These are phyloP conservation scores for Apiospora aurea DNA, from an alignment of 2,329 filamentous ascomycete species.

Conservation along the genomic window DNA sequence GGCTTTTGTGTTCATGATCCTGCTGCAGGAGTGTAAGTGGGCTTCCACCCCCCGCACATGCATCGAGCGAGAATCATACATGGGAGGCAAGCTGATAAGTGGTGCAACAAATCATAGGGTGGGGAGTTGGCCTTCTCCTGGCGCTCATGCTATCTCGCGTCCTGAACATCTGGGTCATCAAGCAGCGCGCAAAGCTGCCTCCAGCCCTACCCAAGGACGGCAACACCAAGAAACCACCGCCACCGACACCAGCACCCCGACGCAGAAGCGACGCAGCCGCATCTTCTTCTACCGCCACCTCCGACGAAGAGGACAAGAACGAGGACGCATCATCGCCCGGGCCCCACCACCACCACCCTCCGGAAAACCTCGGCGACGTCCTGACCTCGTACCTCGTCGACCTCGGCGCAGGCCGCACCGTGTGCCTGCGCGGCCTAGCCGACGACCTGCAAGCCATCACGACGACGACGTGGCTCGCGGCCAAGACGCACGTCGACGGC, in stretches of 20 bases:
- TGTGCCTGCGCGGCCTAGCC: conserved; percentile 60
- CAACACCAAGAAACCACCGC: conserved; percentile 29
- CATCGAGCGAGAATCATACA: background rate
- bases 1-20: conserved; percentile 52
- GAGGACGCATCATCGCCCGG: background rate
- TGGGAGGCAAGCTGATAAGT: background rate
- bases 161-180: conserved; percentile 64
- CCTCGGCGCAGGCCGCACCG: conserved; percentile 57
- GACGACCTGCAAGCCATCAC: conserved; percentile 65
- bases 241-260: conserved; percentile 22
- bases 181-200: conserved; percentile 50
- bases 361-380: conserved; percentile 33
- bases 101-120: conserved; percentile 43
- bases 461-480: conserved; percentile 61
- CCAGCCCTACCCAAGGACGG: background rate
- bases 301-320: background rate
- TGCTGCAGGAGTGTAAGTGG: conserved; percentile 54
- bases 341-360: background rate
- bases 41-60: too few relatives aligned
- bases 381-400: conserved; percentile 59
- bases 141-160: conserved; percentile 61
- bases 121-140: conserved; percentile 55
- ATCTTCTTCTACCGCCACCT: background rate
- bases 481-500: conserved; percentile 57
- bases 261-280: background rate